phyloP scores from a whole-genome alignment of 352 stramenopile species.

The Globisporangium paroecandrum region DNA sequence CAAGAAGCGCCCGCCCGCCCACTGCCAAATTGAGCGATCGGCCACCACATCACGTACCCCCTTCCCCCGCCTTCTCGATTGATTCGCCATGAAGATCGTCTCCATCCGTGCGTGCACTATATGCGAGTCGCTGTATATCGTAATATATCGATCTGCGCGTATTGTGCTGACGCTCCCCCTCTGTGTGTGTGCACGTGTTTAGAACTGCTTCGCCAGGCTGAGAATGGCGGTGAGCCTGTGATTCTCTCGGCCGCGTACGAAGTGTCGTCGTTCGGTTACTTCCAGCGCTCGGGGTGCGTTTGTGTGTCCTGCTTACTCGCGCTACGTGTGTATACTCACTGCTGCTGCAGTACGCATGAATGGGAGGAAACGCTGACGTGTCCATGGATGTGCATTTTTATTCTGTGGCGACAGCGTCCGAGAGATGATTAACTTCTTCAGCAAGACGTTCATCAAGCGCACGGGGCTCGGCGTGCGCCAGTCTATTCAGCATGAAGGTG shows the following conservation, averaged over 20 bases:
- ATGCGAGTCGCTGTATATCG: not conserved
- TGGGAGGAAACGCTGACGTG: conserved; percentile 1
- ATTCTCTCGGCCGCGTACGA: conserved; percentile 73
- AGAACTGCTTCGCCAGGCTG: conserved; percentile 74
- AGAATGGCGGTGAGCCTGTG: conserved; percentile 47
- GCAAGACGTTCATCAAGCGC: conserved; percentile 98
- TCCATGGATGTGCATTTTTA: not conserved
- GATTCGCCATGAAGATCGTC: conserved; percentile 75
- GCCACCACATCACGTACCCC: not conserved
- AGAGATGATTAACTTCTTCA: conserved; percentile 99
- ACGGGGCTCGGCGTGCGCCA: conserved; percentile 95
- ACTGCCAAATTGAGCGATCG: not conserved
- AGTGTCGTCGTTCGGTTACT: conserved; percentile 83
- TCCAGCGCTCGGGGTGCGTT: conserved; percentile 76
- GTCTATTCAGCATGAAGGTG: conserved; percentile 97
- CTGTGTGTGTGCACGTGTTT: not conserved
- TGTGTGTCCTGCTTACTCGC: not conserved
- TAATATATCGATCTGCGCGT: not conserved
- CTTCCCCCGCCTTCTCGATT: not conserved
- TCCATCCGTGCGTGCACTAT: conserved; percentile 54
- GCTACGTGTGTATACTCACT: not conserved
- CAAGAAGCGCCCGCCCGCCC: not conserved
- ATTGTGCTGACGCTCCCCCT: not conserved
- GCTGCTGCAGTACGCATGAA: not conserved
- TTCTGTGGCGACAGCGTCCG: conserved; percentile 67